A percentile compares a stretch with the other conserved stretches of the same genome.
These are phyloP conservation scores for Zizania palustris DNA, from an alignment of 202 grass and related monocot species.

Conservation along the genomic window DNA sequence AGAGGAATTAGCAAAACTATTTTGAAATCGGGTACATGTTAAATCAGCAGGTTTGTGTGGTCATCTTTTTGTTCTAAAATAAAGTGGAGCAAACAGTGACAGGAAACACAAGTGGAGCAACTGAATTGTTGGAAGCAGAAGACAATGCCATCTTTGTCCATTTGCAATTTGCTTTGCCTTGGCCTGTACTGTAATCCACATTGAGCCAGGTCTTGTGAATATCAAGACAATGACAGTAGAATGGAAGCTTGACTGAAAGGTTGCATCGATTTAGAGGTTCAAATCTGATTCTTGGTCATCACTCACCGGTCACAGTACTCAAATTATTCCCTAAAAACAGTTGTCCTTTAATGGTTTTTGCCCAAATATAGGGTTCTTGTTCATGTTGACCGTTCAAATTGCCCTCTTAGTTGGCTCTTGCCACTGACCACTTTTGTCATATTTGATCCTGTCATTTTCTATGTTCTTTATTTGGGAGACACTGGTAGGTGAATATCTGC, in stretches of 20 bases:
- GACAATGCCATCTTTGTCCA: slow-evolving; percentile 30
- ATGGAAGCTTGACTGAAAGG: slow-evolving; percentile 42
- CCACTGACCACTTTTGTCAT: slow-evolving; percentile 38
- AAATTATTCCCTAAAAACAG: slow-evolving; percentile 47
- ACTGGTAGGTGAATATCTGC: slow-evolving; percentile 40
- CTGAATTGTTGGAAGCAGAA: slow-evolving; percentile 13
- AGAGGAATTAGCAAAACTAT: neutral
- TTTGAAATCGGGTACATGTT: neutral
- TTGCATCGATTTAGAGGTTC: slow-evolving; percentile 30
- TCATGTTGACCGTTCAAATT: slow-evolving; percentile 55
- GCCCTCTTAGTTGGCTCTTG: slow-evolving; percentile 39
- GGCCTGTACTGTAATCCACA: slow-evolving; percentile 8
- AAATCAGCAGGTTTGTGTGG: neutral
- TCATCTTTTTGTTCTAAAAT: neutral
- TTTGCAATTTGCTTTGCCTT: slow-evolving; percentile 27
- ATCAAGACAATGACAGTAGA: slow-evolving; percentile 46
- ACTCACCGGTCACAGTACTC: slow-evolving; percentile 33
- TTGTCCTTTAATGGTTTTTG: slow-evolving; percentile 46
- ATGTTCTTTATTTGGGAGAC: slow-evolving; percentile 36
- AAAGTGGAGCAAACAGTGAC: neutral
- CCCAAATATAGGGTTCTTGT: slow-evolving; percentile 69
- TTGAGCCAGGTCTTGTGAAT: slow-evolving; percentile 38
- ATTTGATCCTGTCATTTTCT: slow-evolving; percentile 20
- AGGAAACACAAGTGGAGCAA: neutral
- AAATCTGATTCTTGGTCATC: slow-evolving; percentile 37